These are phyloP conservation scores for Gastroboletus turbinatus DNA, from an alignment of 1,284 basidiomycete species.

Conservation along the genomic window DNA sequence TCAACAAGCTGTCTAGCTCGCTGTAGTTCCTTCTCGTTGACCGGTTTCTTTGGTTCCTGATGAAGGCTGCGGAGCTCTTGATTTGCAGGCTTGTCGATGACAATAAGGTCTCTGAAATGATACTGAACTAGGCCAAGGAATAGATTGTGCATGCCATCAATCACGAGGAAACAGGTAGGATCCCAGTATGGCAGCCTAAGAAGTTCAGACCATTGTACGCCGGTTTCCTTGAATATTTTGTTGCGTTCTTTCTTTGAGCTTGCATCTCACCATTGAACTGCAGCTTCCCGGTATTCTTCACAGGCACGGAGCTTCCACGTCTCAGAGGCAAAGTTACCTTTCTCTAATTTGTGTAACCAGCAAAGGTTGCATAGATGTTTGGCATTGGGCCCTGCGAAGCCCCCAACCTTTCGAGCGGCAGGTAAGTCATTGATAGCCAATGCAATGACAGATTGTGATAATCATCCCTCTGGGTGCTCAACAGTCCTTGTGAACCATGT, in stretches of 20 bases:
- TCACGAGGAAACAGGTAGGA: slow-evolving; percentile 26
- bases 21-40: not conserved
- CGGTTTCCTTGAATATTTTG: not conserved
- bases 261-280: not conserved
- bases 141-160: slow-evolving; percentile 41
- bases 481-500: not conserved
- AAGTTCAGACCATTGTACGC: slow-evolving; percentile 36
- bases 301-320: not conserved
- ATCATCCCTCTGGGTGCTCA: not conserved
- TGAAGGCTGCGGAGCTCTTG: not conserved
- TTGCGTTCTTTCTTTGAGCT: not conserved
- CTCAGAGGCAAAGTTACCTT: not conserved
- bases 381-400: not conserved
- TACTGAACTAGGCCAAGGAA: slow-evolving; percentile 11
- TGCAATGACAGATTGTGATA: not conserved
- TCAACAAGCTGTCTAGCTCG: too few species aligned
- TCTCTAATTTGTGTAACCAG: not conserved
- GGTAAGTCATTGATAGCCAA: not conserved
- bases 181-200: slow-evolving; percentile 41
- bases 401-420: not conserved
- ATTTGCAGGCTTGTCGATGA: slow-evolving; percentile 8
- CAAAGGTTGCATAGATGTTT: not conserved
- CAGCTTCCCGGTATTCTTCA: not conserved
- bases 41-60: not conserved
- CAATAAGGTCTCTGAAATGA: slow-evolving; percentile 8